phyloP scores from a whole-genome alignment of 2,329 filamentous ascomycete species.

The Hymenotorrendiella dingleyae region DNA sequence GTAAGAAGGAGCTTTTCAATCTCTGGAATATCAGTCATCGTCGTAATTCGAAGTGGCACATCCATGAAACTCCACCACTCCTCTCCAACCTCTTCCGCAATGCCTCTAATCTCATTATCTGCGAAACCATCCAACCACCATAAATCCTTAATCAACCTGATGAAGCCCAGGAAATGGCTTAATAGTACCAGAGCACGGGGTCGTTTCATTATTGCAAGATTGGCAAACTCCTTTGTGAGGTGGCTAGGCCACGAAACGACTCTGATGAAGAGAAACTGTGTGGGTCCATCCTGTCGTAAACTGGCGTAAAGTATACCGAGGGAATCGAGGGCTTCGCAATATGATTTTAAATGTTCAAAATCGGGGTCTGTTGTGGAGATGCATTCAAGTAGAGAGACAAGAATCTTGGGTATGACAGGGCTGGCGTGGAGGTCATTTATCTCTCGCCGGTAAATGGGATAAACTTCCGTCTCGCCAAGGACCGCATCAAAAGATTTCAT shows the following conservation, averaged over 20 bases:
- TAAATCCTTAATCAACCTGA: constrained; percentile 14
- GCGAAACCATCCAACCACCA: constrained; percentile 21
- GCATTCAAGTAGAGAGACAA: constrained; percentile 22
- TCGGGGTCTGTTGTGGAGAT: constrained; percentile 23
- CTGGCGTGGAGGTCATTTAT: constrained; percentile 12
- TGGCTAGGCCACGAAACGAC: constrained; percentile 23
- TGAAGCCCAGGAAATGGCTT: constrained; percentile 18
- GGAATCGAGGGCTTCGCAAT: constrained; percentile 22
- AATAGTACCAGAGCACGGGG: constrained; percentile 18
- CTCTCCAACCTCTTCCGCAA: constrained; percentile 6
- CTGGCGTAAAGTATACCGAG: constrained; percentile 25
- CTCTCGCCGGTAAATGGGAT: constrained; percentile 22
- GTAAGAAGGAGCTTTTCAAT: constrained; percentile 24
- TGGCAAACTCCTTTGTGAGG: constrained; percentile 11
- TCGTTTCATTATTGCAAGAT: constrained; percentile 11
- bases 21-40: constrained; percentile 6
- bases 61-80: constrained; percentile 10
- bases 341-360: constrained; percentile 17
- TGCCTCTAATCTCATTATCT: constrained; percentile 13
- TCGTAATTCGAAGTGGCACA: constrained; percentile 10
- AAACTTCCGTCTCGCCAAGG: constrained; percentile 6
- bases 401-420: constrained; percentile 19
- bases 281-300: constrained; percentile 21
- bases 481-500: constrained; percentile 6
- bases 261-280: constrained; percentile 17